These are phyloP conservation scores for Solanum commersonii DNA, from an alignment of 257 asterid genomes.

Conservation along the genomic window DNA sequence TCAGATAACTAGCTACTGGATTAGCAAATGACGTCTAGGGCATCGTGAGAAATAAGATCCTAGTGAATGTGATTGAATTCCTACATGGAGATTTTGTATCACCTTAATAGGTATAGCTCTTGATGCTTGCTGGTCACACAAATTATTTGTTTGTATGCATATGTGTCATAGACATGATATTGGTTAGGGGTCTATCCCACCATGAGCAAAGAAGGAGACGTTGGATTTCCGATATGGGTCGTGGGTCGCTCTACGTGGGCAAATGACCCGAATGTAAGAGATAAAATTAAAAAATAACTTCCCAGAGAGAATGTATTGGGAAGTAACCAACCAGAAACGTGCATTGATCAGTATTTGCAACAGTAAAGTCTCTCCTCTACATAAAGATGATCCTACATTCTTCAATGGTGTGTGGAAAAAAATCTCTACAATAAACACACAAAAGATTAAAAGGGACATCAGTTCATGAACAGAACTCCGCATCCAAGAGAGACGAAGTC, in stretches of 20 bases:
- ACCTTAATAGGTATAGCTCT: background rate
- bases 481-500: background rate
- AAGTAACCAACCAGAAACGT: background rate
- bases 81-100: background rate
- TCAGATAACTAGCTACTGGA: background rate
- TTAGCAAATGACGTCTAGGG: background rate
- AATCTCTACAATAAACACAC: background rate
- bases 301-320: background rate
- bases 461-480: background rate
- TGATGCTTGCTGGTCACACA: background rate
- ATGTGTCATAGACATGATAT: background rate
- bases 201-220: background rate
- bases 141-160: background rate
- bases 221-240: background rate
- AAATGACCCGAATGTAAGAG: background rate
- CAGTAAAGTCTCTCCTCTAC: background rate
- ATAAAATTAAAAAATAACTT: background rate
- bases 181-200: background rate
- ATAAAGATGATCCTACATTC: background rate
- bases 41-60: background rate
- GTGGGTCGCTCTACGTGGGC: background rate
- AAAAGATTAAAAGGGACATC: background rate
- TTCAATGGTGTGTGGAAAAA: background rate
- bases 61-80: background rate
- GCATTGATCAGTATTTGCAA: background rate